A percentile compares a stretch with the other conserved stretches of the same genome.
phyloP scores from a whole-genome alignment of 2,329 filamentous ascomycete genomes.

The Exophiala mesophila region DNA sequence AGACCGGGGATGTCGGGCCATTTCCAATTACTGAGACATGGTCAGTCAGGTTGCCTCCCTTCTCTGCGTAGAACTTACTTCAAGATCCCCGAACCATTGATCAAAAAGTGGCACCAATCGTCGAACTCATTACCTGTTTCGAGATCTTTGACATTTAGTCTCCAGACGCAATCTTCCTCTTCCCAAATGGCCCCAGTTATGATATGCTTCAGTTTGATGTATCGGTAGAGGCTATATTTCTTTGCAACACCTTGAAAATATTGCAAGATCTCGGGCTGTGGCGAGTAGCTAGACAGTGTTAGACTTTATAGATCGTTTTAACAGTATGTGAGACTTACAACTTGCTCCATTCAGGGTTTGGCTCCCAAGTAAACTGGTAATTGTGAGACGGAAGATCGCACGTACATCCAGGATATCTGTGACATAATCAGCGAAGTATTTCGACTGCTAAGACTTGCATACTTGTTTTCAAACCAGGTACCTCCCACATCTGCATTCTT shows the following conservation, averaged over 20 bases:
- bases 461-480: background rate
- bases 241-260: background rate
- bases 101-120: conserved; percentile 46
- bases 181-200: background rate
- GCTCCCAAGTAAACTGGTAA: background rate
- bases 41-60: conserved; percentile 22
- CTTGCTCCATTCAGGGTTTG: background rate
- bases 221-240: background rate
- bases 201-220: background rate
- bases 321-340: background rate
- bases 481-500: conserved; percentile 28
- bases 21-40: conserved; percentile 19
- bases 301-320: background rate
- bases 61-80: conserved; percentile 23
- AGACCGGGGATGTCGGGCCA: conserved; percentile 24
- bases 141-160: background rate
- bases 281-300: background rate
- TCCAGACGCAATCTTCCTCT: background rate
- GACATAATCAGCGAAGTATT: background rate
- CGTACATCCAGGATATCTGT: background rate
- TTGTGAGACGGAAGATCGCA: background rate
- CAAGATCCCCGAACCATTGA: conserved; percentile 8
- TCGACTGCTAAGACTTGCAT: background rate
- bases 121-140: conserved; percentile 31
- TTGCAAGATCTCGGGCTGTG: background rate